Evolutionary conservation across 805 yeast genomes (phyloP).

Genomic region (Komagataella kurtzmanii): DNA sequence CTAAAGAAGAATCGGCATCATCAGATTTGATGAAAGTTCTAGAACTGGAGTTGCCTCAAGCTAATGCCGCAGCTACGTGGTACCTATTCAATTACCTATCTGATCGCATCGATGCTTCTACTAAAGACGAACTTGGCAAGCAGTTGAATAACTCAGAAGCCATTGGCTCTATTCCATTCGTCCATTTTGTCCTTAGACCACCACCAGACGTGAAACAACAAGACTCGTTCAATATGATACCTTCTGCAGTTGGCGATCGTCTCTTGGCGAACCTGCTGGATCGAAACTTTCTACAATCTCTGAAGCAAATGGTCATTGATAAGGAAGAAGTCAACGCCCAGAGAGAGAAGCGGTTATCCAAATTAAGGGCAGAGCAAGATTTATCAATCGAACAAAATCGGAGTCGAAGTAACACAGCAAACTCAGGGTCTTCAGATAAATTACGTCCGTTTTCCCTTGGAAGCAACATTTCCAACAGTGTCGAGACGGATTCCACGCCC

Average conservation of each 20-base stretch:
- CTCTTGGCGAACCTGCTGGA: neutral
- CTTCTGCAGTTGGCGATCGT: neutral
- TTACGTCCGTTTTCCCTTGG: slow-evolving; percentile 2
- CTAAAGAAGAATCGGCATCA: neutral
- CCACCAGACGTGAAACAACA: neutral
- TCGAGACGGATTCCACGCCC: neutral
- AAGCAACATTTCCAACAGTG: neutral
- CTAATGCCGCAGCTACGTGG: neutral
- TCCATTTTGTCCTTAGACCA: slow-evolving; percentile 1
- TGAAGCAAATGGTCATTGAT: neutral
- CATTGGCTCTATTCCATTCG: neutral
- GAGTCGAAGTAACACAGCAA: neutral
- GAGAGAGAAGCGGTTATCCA: neutral
- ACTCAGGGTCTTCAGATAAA: slow-evolving; percentile 5
- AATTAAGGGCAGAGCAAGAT: neutral
- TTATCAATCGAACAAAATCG: neutral
- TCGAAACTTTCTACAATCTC: neutral
- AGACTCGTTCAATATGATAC: neutral
- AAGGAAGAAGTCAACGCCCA: neutral
- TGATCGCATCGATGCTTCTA: neutral
- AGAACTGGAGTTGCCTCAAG: neutral
- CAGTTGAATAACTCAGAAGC: neutral
- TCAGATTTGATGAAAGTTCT: neutral
- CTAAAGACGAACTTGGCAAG: neutral
- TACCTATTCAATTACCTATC: neutral